Percentiles rank a stretch among this genome's conserved stretches.
These are phyloP conservation scores for Prunus campanulata DNA, from an alignment of 306 rosid species.

Conservation along the genomic window DNA sequence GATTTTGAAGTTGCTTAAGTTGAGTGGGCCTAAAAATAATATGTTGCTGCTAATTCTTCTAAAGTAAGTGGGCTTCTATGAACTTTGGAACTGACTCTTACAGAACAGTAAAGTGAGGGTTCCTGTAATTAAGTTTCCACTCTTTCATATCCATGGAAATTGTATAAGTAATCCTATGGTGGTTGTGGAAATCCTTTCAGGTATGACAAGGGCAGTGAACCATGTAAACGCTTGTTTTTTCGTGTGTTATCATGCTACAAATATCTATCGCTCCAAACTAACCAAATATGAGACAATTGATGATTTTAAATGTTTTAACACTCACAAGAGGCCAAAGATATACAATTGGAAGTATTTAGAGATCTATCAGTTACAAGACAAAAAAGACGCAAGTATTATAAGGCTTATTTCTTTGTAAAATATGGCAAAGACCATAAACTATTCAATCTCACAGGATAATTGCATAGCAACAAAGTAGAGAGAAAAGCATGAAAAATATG, in stretches of 20 bases:
- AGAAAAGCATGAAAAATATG: not conserved
- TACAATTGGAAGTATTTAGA: not conserved
- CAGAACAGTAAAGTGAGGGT: not conserved
- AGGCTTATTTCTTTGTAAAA: not conserved
- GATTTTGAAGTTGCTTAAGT: not conserved
- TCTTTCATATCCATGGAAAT: not conserved
- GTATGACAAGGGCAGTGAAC: conserved; percentile 4
- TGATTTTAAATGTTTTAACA: not conserved
- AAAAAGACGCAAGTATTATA: not conserved
- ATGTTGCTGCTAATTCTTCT: not conserved
- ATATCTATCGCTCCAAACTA: not conserved
- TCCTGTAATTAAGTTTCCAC: not conserved
- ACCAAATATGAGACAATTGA: not conserved
- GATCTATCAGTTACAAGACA: not conserved
- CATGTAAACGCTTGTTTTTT: not conserved
- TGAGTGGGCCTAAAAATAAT: not conserved
- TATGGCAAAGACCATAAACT: conserved; percentile 10
- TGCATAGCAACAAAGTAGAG: conserved; percentile 4
- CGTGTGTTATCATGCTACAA: not conserved
- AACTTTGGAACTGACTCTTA: not conserved
- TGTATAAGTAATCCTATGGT: not conserved
- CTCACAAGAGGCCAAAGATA: not conserved
- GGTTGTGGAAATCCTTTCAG: not conserved
- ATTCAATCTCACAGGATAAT: not conserved
- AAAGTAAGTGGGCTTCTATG: not conserved